Percentiles rank a stretch among this genome's conserved stretches.
Evolutionary conservation across 2,329 filamentous ascomycete genomes (phyloP).

Genomic region (Camptophora hylomeconis): DNA sequence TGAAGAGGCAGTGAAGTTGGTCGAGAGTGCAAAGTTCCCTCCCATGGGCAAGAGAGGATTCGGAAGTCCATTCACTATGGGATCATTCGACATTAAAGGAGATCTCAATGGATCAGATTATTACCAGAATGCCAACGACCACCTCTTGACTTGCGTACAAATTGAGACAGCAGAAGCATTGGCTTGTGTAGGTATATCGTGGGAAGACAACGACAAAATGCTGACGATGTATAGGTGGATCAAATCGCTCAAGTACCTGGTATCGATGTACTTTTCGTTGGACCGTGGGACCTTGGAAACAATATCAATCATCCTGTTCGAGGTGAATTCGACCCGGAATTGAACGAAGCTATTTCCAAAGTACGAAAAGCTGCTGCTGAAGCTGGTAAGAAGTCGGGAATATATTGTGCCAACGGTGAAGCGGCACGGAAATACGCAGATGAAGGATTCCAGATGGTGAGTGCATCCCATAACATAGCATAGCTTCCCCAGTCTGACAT

Average conservation of each 20-base stretch:
- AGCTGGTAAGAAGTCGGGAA: constrained; percentile 41
- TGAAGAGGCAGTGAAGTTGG: constrained; percentile 39
- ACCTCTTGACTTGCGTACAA: constrained; percentile 36
- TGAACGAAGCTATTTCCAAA: constrained; percentile 37
- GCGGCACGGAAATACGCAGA: constrained; percentile 39
- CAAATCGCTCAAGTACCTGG: constrained; percentile 20
- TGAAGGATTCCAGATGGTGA: constrained; percentile 42
- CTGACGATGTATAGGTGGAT: constrained; percentile 1
- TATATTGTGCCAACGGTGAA: constrained; percentile 41
- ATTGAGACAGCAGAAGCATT: constrained; percentile 30
- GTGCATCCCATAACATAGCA: constrained; percentile 10
- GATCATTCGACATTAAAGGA: constrained; percentile 27
- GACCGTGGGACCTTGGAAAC: constrained; percentile 45
- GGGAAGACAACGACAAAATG: constrained; percentile 11
- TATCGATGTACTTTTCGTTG: constrained; percentile 33
- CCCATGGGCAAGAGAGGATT: constrained; percentile 42
- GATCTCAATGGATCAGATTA: constrained; percentile 32
- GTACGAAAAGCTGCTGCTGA: constrained; percentile 39
- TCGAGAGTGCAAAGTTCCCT: constrained; percentile 42
- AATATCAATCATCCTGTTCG: constrained; percentile 42
- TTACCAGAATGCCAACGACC: constrained; percentile 41
- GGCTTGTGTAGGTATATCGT: constrained; percentile 20
- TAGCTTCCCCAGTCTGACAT: constrained; percentile 4
- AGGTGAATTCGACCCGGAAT: constrained; percentile 34
- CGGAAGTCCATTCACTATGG: constrained; percentile 41